These are phyloP conservation scores for Parmelia sp. DNA, from an alignment of 495 filamentous ascomycete species.

Conservation along the genomic window DNA sequence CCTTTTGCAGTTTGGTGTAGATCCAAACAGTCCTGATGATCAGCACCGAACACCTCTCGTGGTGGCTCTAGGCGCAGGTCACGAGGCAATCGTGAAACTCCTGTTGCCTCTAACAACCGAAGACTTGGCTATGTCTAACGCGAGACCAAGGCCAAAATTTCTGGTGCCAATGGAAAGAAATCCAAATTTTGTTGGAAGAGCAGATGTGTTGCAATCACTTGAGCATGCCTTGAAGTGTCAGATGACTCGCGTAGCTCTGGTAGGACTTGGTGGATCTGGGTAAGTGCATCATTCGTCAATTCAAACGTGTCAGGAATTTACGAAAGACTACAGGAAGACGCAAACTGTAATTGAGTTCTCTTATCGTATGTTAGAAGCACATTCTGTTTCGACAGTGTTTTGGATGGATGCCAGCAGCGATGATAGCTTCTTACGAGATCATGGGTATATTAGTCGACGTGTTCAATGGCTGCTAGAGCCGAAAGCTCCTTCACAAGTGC, in stretches of 20 bases:
- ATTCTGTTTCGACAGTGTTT: conserved; percentile 1
- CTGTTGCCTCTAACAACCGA: background rate
- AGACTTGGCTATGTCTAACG: conserved; percentile 2
- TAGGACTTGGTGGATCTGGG: conserved; percentile 3
- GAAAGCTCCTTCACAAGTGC: background rate
- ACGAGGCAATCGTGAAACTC: conserved; percentile 8
- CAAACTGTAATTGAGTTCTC: conserved; percentile 3
- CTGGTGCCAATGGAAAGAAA: conserved; percentile 5
- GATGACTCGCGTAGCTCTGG: conserved; percentile 6
- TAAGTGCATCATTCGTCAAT: background rate
- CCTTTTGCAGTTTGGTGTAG: conserved; percentile 1
- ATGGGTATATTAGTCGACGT: conserved; percentile 5
- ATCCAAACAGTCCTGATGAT: background rate
- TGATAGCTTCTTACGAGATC: conserved; percentile 7
- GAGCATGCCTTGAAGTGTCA: conserved; percentile 3
- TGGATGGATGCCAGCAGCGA: conserved; percentile 8
- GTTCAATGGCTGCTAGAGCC: background rate
- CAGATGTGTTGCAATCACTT: conserved; percentile 8
- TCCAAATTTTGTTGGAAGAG: conserved; percentile 3
- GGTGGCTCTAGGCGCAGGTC: background rate
- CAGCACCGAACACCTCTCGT: background rate
- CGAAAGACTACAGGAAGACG: background rate
- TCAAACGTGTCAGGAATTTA: background rate
- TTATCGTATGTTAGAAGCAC: conserved; percentile 3
- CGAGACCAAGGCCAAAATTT: conserved; percentile 4